A percentile compares a stretch with the other conserved stretches of the same genome.
Conservation (phyloP, 306 rosid genomes). For the Prunus campanulata region DNA sequence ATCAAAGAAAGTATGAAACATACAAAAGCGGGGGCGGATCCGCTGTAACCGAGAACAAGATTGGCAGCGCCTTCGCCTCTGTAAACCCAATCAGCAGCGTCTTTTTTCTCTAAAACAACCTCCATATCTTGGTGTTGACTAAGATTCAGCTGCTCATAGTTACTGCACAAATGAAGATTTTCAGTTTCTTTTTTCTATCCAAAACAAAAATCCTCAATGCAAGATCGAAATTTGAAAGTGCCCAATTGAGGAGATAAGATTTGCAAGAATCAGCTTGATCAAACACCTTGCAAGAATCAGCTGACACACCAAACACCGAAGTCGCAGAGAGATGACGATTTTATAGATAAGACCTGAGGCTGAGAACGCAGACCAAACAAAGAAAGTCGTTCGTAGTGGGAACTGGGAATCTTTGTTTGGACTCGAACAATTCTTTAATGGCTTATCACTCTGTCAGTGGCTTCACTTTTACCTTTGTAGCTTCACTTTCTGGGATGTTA, state of each 20-base stretch:
- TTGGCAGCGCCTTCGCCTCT: constrained; percentile 98
- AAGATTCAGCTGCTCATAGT: not conserved
- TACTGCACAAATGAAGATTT: not conserved
- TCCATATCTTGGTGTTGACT: constrained; percentile 46
- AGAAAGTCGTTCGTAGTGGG: not conserved
- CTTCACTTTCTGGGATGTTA: not conserved
- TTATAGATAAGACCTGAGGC: not conserved
- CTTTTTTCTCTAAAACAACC: constrained; percentile 36
- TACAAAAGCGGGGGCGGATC: constrained; percentile 66
- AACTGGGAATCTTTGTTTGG: not conserved
- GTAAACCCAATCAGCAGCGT: constrained; percentile 74
- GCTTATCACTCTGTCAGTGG: not conserved
- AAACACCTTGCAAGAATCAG: not conserved
- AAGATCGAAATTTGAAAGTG: not conserved
- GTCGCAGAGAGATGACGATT: not conserved
- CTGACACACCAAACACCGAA: not conserved
- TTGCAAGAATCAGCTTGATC: too few species aligned
- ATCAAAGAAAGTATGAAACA: constrained; percentile 10
- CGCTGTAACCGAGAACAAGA: constrained; percentile 71
- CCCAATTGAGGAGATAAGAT: not conserved
- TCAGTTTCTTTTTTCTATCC: not conserved
- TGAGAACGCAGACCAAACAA: not conserved
- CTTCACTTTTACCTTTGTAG: not conserved
- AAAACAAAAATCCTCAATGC: not conserved
- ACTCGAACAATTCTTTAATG: not conserved